Conservation (phyloP, 306 rosid genomes). For the Sophora flavescens region DNA sequence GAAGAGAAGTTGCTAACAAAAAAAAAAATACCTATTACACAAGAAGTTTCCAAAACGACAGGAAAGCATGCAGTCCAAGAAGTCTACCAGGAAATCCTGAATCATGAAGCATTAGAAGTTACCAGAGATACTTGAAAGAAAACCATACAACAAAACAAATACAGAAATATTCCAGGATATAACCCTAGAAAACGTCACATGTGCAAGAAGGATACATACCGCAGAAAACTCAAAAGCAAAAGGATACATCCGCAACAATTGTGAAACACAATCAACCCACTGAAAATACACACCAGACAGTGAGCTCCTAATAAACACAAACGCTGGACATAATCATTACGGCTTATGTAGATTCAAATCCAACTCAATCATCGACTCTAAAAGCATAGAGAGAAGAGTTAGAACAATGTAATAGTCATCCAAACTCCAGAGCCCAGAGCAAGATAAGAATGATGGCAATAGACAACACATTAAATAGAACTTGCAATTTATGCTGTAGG, state of each 20-base stretch:
- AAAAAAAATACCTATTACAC: conserved; percentile 77
- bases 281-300: conserved; percentile 56
- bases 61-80: conserved; percentile 81
- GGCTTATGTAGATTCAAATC: conserved; percentile 17
- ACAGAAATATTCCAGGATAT: conserved; percentile 3
- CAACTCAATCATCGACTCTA: conserved; percentile 20
- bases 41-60: conserved; percentile 98
- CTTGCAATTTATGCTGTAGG: background rate
- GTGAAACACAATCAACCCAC: conserved; percentile 99
- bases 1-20: conserved; percentile 37
- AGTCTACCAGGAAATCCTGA: conserved; percentile 94
- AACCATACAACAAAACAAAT: conserved; percentile 40
- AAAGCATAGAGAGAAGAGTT: conserved; percentile 20
- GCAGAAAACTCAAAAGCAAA: conserved; percentile 93
- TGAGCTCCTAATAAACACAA: conserved; percentile 38
- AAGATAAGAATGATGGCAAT: background rate
- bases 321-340: conserved; percentile 12
- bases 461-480: conserved; percentile 1
- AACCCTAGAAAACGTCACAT: background rate
- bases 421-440: conserved; percentile 2
- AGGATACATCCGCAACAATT: conserved; percentile 94
- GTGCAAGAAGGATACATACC: conserved; percentile 59
- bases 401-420: background rate
- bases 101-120: conserved; percentile 41
- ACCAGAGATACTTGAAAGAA: conserved; percentile 10